Conservation (phyloP, 192 early-diverging fungal species). For the Backusella morwellensis region DNA sequence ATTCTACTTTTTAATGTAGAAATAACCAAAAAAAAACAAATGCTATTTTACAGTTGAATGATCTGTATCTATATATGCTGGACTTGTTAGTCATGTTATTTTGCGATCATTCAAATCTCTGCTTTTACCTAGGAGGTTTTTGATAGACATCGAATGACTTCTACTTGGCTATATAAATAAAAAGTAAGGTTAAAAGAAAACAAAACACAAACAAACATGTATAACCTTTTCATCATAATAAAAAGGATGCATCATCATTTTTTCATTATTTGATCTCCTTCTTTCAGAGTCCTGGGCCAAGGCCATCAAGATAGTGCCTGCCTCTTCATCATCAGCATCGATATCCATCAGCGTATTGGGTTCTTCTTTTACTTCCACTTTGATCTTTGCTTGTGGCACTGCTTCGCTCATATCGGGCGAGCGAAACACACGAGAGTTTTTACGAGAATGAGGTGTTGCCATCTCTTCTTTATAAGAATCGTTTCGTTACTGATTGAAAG, state of each 20-base stretch:
- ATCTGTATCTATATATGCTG: background rate
- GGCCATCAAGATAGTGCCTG: slow-evolving; percentile 12
- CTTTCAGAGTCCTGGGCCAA: slow-evolving; percentile 7
- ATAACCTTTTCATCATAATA: slow-evolving; percentile 12
- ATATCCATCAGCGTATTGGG: background rate
- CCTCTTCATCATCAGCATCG: slow-evolving; percentile 12
- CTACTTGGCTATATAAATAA: background rate
- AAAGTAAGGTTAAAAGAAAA: background rate
- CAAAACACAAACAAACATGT: background rate
- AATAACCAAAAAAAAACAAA: background rate
- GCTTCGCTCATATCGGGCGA: background rate
- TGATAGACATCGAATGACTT: slow-evolving; percentile 16
- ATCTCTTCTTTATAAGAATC: background rate
- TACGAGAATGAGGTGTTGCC: background rate
- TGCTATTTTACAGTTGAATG: background rate
- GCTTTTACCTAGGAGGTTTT: slow-evolving; percentile 4
- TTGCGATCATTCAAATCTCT: no score
- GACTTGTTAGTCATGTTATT: no score
- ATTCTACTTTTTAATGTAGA: background rate
- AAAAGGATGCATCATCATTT: background rate
- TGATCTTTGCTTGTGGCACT: background rate
- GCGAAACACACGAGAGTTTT: background rate
- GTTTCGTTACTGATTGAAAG: background rate
- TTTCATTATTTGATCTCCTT: background rate
- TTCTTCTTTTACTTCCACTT: background rate